A percentile compares a stretch with the other conserved stretches of the same genome.
phyloP scores from a whole-genome alignment of 2,329 filamentous ascomycete species.

The Cladosporium sp. region DNA sequence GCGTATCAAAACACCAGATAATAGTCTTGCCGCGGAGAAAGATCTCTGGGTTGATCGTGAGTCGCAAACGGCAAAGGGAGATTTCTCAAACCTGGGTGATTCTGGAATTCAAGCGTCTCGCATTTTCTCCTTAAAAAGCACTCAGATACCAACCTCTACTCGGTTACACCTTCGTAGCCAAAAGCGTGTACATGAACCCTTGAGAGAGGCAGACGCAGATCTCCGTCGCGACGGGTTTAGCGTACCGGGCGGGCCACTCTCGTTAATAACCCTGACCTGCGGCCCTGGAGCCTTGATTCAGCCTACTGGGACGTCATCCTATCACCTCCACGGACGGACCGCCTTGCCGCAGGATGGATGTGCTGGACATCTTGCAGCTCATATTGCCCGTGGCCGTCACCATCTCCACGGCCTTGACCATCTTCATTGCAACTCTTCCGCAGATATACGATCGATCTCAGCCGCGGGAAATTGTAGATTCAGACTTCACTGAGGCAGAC shows the following conservation, averaged over 20 bases:
- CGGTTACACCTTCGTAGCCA: too few relatives aligned
- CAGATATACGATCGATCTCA: slow-evolving; percentile 43
- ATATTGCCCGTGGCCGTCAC: slow-evolving; percentile 35
- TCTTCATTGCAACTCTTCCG: slow-evolving; percentile 48
- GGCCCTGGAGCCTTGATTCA: background rate
- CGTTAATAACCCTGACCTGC: background rate
- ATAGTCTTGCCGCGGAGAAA: too few relatives aligned
- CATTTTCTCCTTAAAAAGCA: too few relatives aligned
- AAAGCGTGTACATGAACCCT: too few relatives aligned
- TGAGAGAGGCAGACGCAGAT: too few relatives aligned
- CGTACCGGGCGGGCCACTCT: too few relatives aligned
- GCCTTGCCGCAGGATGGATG: background rate
- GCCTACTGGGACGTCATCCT: slow-evolving; percentile 4
- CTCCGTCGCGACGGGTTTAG: too few relatives aligned
- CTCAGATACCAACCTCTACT: too few relatives aligned
- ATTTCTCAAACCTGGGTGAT: too few relatives aligned
- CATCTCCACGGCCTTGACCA: slow-evolving; percentile 42
- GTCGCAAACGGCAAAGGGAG: too few relatives aligned
- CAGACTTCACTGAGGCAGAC: slow-evolving; percentile 25
- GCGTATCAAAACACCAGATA: background rate
- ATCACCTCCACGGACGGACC: background rate
- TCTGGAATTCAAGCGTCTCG: too few relatives aligned
- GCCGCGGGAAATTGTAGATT: slow-evolving; percentile 20
- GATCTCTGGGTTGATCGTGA: too few relatives aligned
- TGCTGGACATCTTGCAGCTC: slow-evolving; percentile 29